phyloP scores from a whole-genome alignment of 768 basidiomycete genomes.

The Mycena epipterygia region DNA sequence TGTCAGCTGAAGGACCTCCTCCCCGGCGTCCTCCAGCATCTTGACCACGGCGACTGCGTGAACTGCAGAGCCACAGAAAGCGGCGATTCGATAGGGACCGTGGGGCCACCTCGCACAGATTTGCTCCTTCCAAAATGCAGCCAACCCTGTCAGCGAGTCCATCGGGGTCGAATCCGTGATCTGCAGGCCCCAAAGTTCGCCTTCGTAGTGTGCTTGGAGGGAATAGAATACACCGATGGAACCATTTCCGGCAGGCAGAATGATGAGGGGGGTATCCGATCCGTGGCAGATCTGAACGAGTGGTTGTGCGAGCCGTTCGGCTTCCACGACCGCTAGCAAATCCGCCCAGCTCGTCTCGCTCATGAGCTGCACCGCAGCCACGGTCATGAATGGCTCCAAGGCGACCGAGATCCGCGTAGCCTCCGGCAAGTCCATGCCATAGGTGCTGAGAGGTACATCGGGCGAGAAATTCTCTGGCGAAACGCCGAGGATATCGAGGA shows the following conservation, averaged over 20 bases:
- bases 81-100: slow-evolving; percentile 28
- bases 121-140: slow-evolving; percentile 13
- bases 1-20: slow-evolving; percentile 15
- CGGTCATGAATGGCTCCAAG: slow-evolving; percentile 39
- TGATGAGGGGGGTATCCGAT: slow-evolving; percentile 9
- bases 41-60: slow-evolving; percentile 3
- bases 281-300: slow-evolving; percentile 24
- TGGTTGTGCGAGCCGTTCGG: neutral
- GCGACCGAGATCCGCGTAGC: slow-evolving; percentile 45
- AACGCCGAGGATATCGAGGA: slow-evolving; percentile 41
- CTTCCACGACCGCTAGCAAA: slow-evolving; percentile 29
- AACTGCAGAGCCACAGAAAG: slow-evolving; percentile 8
- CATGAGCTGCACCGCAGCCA: slow-evolving; percentile 48
- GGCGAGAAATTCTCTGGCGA: slow-evolving; percentile 42
- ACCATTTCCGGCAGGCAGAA: slow-evolving; percentile 17
- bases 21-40: slow-evolving; percentile 20
- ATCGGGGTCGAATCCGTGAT: slow-evolving; percentile 20
- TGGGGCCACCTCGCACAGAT: slow-evolving; percentile 1
- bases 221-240: slow-evolving; percentile 10
- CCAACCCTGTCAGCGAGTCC: slow-evolving; percentile 8
- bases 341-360: slow-evolving; percentile 43
- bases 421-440: slow-evolving; percentile 49
- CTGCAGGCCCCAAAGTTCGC: slow-evolving; percentile 21
- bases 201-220: slow-evolving; percentile 10
- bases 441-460: slow-evolving; percentile 47